Evolutionary conservation across 2,329 filamentous ascomycete species (phyloP), one percentile per base, ranked within the genome.

Genomic region (Penicillium expansum): DNA sequence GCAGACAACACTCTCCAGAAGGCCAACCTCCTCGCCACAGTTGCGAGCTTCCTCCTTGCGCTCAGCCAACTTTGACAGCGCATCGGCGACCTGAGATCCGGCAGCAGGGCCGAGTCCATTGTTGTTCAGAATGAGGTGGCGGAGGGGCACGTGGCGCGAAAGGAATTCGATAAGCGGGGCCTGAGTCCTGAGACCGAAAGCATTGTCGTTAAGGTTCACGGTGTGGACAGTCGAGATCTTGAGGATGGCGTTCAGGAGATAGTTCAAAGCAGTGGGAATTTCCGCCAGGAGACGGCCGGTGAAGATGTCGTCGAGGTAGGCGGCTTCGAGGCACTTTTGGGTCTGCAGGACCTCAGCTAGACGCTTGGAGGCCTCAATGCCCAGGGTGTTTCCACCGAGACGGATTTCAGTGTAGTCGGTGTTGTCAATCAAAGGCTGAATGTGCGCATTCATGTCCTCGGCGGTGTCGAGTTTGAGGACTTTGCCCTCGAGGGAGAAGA

Each of bases 231-330:
- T 87, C 1, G 90, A 88, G 52, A 96, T 88, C 70, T 92, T 89
- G 56, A 97, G 86, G 41, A 97, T 86, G 4, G 93, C 88, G 39
- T 87, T 92, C 52, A 99, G 86, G 47, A 99, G 86, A 57, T 85
- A 87, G 44, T 89, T 90, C 53, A 99, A 85, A 8, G 94, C 93
- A 62, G 89, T 88, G 47, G 94, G 94, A 62, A 99, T 99, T 75
- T 99, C 94, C 75, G 87, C 89, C 61, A 97, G 86, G 44, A 97
- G 85, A 65, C 94, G 91, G 32, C 90, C 91, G 57, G 94, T 99
- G 80, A 97, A 99, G 80, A 99, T 96, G 75, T 99, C 94, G 74
- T 92, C 92, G 56, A 99, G 82, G 78, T 97, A 96, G 71, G 90
- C 92, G 70, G 87, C 80, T 62, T 89, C 84, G 41, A 97, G 82